phyloP scores from a whole-genome alignment of 2,329 filamentous ascomycete species.

The Trichoderma breve region DNA sequence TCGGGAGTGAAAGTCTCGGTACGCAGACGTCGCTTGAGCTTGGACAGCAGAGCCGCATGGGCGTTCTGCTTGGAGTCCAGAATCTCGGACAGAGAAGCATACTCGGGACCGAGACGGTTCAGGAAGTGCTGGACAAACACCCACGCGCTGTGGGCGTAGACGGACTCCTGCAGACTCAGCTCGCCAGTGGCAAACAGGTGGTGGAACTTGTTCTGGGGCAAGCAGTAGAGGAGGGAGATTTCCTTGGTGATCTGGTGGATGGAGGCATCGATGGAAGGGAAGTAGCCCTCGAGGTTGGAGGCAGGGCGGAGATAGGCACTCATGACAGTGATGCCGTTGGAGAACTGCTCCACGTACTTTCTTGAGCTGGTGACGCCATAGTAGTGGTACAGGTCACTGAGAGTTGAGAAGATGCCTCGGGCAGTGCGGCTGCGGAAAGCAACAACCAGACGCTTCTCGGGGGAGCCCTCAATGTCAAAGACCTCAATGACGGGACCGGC shows the following conservation, averaged over 20 bases:
- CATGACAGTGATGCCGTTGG: slow-evolving; percentile 96
- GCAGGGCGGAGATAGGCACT: slow-evolving; percentile 87
- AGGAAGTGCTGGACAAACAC: slow-evolving; percentile 98
- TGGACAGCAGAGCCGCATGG: slow-evolving; percentile 83
- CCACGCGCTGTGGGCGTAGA: slow-evolving; percentile 97
- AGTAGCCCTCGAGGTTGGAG: slow-evolving; percentile 52
- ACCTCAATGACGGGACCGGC: slow-evolving; percentile 96
- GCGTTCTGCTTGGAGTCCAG: slow-evolving; percentile 77
- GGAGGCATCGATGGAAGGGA: slow-evolving; percentile 84
- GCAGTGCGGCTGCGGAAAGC: slow-evolving; percentile 94
- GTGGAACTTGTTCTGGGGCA: slow-evolving; percentile 96
- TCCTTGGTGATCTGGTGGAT: slow-evolving; percentile 99
- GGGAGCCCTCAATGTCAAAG: slow-evolving; percentile 87
- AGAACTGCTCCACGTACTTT: slow-evolving; percentile 99
- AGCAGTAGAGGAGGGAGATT: slow-evolving; percentile 92
- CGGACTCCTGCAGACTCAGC: slow-evolving; percentile 91
- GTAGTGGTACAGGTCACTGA: slow-evolving; percentile 97
- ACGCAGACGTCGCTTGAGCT: slow-evolving; percentile 91
- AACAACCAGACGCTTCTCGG: slow-evolving; percentile 91
- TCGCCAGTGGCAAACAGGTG: slow-evolving; percentile 79
- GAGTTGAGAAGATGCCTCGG: slow-evolving; percentile 86
- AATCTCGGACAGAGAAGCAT: slow-evolving; percentile 78
- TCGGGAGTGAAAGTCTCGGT: slow-evolving; percentile 97
- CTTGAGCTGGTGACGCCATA: slow-evolving; percentile 94
- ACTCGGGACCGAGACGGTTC: slow-evolving; percentile 90